Percentiles rank a stretch among this genome's conserved stretches.
Conservation (phyloP, 805 yeast species). For the Kodamaea sagamina region DNA sequence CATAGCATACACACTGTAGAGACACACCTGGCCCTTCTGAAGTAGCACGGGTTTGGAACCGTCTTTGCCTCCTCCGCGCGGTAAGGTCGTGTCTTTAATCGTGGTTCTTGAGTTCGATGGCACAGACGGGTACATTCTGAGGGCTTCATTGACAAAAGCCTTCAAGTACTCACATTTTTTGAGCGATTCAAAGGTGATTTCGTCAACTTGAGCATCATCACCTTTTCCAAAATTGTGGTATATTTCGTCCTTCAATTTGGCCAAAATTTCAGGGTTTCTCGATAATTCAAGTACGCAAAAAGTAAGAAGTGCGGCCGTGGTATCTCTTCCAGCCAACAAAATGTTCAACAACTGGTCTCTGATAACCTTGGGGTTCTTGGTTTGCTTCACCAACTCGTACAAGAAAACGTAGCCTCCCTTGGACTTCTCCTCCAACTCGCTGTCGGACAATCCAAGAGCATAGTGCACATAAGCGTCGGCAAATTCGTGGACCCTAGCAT, state of each 20-base stretch:
- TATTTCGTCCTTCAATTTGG: constrained; percentile 33
- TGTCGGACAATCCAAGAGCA: constrained; percentile 19
- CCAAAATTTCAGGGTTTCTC: constrained; percentile 34
- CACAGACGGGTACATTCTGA: constrained; percentile 38
- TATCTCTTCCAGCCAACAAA: constrained; percentile 45
- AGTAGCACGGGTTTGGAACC: constrained; percentile 25
- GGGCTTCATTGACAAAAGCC: constrained; percentile 36
- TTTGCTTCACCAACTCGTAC: constrained; percentile 41
- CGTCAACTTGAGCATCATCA: constrained; percentile 28
- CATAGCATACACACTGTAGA: constrained; percentile 39
- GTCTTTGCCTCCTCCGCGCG: constrained; percentile 31
- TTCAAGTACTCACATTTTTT: constrained; percentile 42
- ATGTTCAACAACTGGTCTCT: constrained; percentile 43
- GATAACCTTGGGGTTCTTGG: constrained; percentile 36
- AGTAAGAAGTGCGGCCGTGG: constrained; percentile 43
- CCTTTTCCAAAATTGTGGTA: constrained; percentile 35
- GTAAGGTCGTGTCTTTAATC: constrained; percentile 25
- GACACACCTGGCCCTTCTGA: constrained; percentile 45
- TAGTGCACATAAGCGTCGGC: constrained; percentile 20
- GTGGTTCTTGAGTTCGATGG: constrained; percentile 26
- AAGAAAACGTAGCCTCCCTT: constrained; percentile 36
- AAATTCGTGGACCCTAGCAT: constrained; percentile 18
- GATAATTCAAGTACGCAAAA: constrained; percentile 37
- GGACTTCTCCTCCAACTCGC: constrained; percentile 20
- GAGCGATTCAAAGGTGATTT: constrained; percentile 39